Evolutionary conservation across 2,329 filamentous ascomycete genomes (phyloP).

Genomic region (Neocatenulostroma microsporum): DNA sequence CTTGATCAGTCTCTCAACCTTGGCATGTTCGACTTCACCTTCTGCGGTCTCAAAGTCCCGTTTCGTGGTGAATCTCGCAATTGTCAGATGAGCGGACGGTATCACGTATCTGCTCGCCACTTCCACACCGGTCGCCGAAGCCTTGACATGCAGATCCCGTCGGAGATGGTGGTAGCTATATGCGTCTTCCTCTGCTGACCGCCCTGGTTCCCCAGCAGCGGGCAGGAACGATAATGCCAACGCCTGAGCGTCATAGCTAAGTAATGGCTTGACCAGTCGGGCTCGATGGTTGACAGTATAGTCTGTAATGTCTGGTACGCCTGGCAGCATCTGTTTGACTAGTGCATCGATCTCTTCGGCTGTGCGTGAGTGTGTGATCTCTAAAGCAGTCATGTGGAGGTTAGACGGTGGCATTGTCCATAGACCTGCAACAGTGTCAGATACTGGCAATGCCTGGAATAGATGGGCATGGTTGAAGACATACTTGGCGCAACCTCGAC

Average conservation of each 20-base stretch:
- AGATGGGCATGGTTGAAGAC: slow-evolving; percentile 34
- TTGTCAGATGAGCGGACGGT: slow-evolving; percentile 81
- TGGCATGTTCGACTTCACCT: slow-evolving; percentile 40
- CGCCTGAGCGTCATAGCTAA: slow-evolving; percentile 79
- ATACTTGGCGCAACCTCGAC: slow-evolving; percentile 63
- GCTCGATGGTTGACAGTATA: slow-evolving; percentile 61
- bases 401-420: slow-evolving; percentile 77
- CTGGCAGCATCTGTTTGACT: slow-evolving; percentile 49
- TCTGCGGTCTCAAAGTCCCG: slow-evolving; percentile 47
- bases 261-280: slow-evolving; percentile 69
- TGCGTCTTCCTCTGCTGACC: slow-evolving; percentile 45
- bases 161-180: slow-evolving; percentile 92
- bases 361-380: slow-evolving; percentile 74
- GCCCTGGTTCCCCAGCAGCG: slow-evolving; percentile 44
- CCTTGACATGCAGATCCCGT: slow-evolving; percentile 62
- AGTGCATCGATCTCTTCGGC: slow-evolving; percentile 58
- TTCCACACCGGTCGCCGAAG: slow-evolving; percentile 54
- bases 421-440: slow-evolving; percentile 49
- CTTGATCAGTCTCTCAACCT: slow-evolving; percentile 57
- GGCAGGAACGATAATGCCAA: slow-evolving; percentile 83
- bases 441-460: too few species aligned
- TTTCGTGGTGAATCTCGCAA: slow-evolving; percentile 68
- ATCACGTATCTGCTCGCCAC: slow-evolving; percentile 78
- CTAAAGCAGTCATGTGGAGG: slow-evolving; percentile 79
- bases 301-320: slow-evolving; percentile 54